Conservation (phyloP, 73 alveolate genomes). For the Vitrella brassicaformis region DNA sequence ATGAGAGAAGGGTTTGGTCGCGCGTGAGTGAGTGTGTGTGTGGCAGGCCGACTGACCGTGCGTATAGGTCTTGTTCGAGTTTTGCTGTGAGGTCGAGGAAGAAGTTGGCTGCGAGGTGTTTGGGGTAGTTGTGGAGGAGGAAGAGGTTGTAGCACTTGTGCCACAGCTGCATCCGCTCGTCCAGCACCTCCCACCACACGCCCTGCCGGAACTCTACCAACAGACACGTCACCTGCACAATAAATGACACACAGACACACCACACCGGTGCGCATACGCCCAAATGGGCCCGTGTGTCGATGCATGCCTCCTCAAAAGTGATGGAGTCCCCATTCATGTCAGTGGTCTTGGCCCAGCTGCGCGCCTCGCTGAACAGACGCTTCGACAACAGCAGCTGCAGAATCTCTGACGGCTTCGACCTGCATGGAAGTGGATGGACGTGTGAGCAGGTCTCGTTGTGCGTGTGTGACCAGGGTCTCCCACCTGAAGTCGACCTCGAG, state of each 20-base stretch:
- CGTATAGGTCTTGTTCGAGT: neutral
- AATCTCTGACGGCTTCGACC: neutral
- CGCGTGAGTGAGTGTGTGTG: neutral
- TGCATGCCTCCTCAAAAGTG: neutral
- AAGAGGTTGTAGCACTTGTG: neutral
- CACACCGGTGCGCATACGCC: no score
- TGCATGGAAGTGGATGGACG: no score
- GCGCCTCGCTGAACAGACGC: neutral
- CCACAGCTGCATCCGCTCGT: neutral
- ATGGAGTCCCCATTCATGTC: neutral
- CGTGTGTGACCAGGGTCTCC: no score
- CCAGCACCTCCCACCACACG: neutral
- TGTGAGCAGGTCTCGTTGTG: no score
- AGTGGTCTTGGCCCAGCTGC: neutral
- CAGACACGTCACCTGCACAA: neutral
- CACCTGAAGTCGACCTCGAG: neutral
- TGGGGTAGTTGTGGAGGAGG: no score
- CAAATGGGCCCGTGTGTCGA: no score
- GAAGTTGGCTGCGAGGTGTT: no score
- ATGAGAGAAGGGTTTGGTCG: no score
- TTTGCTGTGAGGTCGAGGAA: no score
- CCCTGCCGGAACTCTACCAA: neutral
- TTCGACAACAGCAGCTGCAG: neutral
- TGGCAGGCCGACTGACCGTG: neutral
- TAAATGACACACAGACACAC: no score